Evolutionary conservation across 2,329 filamentous ascomycete genomes (phyloP).

Genomic region (Xylariaceae sp.): DNA sequence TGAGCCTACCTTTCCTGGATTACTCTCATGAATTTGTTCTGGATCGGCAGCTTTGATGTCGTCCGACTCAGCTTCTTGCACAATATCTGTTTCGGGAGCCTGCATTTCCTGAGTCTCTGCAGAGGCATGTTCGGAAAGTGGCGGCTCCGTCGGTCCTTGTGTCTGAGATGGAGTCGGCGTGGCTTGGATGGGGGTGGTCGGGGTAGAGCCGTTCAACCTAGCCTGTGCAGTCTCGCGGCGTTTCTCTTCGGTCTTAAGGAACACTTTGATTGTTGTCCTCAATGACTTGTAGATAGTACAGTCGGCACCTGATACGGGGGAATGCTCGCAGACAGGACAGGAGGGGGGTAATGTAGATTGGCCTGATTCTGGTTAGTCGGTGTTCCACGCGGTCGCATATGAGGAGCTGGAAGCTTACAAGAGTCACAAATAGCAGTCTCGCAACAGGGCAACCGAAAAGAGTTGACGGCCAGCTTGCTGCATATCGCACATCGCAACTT

Average conservation of each 20-base stretch:
- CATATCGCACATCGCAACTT: constrained; percentile 94
- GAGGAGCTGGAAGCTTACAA: constrained; percentile 51
- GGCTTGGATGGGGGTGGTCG: constrained; percentile 38
- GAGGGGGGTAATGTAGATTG: constrained; percentile 71
- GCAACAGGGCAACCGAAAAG: constrained; percentile 88
- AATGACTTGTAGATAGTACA: constrained; percentile 87
- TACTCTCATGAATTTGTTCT: not conserved
- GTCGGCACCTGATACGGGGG: constrained; percentile 77
- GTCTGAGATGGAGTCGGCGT: constrained; percentile 30
- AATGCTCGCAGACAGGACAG: constrained; percentile 92
- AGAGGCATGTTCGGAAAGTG: constrained; percentile 1
- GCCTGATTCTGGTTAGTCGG: constrained; percentile 46
- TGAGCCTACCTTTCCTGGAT: not conserved
- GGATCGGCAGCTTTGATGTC: constrained; percentile 4
- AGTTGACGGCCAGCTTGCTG: constrained; percentile 84
- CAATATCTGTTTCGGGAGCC: not conserved
- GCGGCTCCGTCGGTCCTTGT: constrained; percentile 18
- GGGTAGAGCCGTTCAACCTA: constrained; percentile 39
- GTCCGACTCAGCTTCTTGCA: constrained; percentile 6
- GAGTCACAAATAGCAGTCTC: constrained; percentile 89
- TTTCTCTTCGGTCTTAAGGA: constrained; percentile 86
- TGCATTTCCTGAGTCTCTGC: constrained; percentile 11
- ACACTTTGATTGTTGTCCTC: constrained; percentile 89
- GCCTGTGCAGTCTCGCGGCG: constrained; percentile 67
- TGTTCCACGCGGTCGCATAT: constrained; percentile 1